Evolutionary conservation across 2,329 filamentous ascomycete genomes (phyloP).

Genomic region (Aspergillus sp.): DNA sequence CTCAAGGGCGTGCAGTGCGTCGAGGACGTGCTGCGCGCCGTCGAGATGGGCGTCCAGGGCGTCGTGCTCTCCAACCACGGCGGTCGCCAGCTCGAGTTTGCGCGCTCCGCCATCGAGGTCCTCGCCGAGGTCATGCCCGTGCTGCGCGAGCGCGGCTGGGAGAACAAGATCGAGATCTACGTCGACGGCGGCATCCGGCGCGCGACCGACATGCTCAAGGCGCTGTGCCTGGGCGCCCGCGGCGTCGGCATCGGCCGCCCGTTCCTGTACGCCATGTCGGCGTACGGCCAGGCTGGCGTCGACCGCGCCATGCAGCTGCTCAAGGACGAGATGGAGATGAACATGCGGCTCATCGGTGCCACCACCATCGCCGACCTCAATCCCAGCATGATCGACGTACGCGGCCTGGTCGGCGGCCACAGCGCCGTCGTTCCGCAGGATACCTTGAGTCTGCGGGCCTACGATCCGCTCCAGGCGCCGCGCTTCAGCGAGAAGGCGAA

Average conservation of each 20-base stretch:
- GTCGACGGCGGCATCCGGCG: conserved; percentile 88
- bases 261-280: conserved; percentile 94
- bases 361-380: conserved; percentile 73
- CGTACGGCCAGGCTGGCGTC: conserved; percentile 83
- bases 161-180: conserved; percentile 80
- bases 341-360: conserved; percentile 90
- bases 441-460: conserved; percentile 57
- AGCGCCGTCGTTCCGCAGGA: conserved; percentile 60
- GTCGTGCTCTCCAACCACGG: conserved; percentile 97
- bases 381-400: conserved; percentile 74
- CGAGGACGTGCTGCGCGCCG: conserved; percentile 88
- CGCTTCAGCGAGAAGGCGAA: conserved; percentile 50
- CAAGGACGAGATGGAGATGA: conserved; percentile 98
- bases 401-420: conserved; percentile 63
- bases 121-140: conserved; percentile 92
- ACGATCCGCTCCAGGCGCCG: conserved; percentile 54
- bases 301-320: conserved; percentile 89
- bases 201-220: conserved; percentile 93
- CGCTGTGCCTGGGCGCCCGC: conserved; percentile 84
- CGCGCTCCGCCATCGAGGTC: conserved; percentile 83
- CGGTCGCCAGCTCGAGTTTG: conserved; percentile 88
- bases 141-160: conserved; percentile 69
- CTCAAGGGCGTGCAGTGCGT: conserved; percentile 96
- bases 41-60: conserved; percentile 77
- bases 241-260: conserved; percentile 93